Percentiles rank a stretch among this genome's conserved stretches.
Evolutionary conservation across 1,284 basidiomycete genomes (phyloP).

Genomic region (Neotropicomus parvogracilis): DNA sequence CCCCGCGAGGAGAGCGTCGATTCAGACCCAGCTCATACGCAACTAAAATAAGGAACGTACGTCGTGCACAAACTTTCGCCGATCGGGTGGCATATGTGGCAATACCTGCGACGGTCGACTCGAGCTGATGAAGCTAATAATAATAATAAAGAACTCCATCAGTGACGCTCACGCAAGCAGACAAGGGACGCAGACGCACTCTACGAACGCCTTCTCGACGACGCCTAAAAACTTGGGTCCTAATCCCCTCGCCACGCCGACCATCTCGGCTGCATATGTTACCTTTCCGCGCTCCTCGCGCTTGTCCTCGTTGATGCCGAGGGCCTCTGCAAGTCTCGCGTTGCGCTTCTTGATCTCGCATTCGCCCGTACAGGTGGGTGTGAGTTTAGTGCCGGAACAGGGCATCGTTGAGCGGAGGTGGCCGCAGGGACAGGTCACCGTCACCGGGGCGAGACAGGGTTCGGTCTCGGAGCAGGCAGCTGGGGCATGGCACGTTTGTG

Average conservation of each 20-base stretch:
- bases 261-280: slow-evolving; percentile 61
- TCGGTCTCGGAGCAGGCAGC: slow-evolving; percentile 75
- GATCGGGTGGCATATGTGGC: slow-evolving; percentile 75
- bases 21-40: background rate
- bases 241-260: slow-evolving; percentile 47
- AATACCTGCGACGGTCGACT: slow-evolving; percentile 70
- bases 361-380: slow-evolving; percentile 76
- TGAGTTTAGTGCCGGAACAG: slow-evolving; percentile 52
- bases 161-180: background rate
- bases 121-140: slow-evolving; percentile 60
- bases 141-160: background rate
- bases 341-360: slow-evolving; percentile 83
- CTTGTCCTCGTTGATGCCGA: slow-evolving; percentile 67
- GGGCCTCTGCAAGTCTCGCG: slow-evolving; percentile 78
- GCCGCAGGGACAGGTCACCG: slow-evolving; percentile 76
- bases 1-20: background rate
- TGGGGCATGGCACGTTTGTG: slow-evolving; percentile 79
- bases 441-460: slow-evolving; percentile 66
- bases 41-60: slow-evolving; percentile 37
- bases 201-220: slow-evolving; percentile 77
- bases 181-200: slow-evolving; percentile 45
- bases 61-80: slow-evolving; percentile 76
- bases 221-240: slow-evolving; percentile 59
- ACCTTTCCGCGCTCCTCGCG: slow-evolving; percentile 38
- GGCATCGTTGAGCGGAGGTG: slow-evolving; percentile 66